These are phyloP conservation scores for Trichoderma asperelloides DNA, from an alignment of 495 filamentous ascomycete species.

Conservation along the genomic window DNA sequence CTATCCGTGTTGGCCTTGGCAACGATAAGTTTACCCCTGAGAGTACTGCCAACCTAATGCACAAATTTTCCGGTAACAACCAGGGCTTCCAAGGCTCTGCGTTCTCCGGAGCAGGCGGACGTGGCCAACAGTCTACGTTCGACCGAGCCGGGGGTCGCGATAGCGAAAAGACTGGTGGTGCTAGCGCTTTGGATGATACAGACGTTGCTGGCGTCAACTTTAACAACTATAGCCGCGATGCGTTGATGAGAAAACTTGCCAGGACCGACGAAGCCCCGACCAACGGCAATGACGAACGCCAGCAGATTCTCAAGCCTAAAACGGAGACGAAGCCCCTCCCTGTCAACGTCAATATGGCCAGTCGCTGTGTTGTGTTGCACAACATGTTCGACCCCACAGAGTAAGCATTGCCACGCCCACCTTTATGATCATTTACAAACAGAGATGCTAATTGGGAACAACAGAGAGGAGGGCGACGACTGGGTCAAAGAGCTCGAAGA, in stretches of 20 bases:
- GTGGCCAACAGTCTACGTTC: slow-evolving; percentile 81
- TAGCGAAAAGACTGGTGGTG: slow-evolving; percentile 82
- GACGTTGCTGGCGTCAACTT: slow-evolving; percentile 98
- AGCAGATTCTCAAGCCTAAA: slow-evolving; percentile 67
- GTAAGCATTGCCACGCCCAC: slow-evolving; percentile 48
- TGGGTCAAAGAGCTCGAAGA: slow-evolving; percentile 95
- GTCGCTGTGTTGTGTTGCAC: slow-evolving; percentile 84
- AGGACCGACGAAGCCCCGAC: slow-evolving; percentile 80
- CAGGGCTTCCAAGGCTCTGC: slow-evolving; percentile 84
- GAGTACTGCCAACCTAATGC: slow-evolving; percentile 81
- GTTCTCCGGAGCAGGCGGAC: slow-evolving; percentile 86
- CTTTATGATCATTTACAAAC: background rate
- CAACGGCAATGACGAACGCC: slow-evolving; percentile 53
- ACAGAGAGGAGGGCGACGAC: slow-evolving; percentile 72
- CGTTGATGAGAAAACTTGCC: slow-evolving; percentile 95
- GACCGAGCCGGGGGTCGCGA: slow-evolving; percentile 90
- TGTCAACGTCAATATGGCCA: slow-evolving; percentile 84
- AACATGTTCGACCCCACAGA: slow-evolving; percentile 91
- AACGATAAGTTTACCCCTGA: slow-evolving; percentile 99
- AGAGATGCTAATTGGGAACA: slow-evolving; percentile 33
- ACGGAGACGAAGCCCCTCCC: slow-evolving; percentile 73
- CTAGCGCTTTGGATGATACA: slow-evolving; percentile 94
- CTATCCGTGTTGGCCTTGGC: slow-evolving; percentile 97
- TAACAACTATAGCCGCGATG: slow-evolving; percentile 96
- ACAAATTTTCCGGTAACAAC: slow-evolving; percentile 60